Percentiles rank a stretch among this genome's conserved stretches.
Conservation (phyloP, 257 asterid genomes). For the Solanum pimpinellifolium region DNA sequence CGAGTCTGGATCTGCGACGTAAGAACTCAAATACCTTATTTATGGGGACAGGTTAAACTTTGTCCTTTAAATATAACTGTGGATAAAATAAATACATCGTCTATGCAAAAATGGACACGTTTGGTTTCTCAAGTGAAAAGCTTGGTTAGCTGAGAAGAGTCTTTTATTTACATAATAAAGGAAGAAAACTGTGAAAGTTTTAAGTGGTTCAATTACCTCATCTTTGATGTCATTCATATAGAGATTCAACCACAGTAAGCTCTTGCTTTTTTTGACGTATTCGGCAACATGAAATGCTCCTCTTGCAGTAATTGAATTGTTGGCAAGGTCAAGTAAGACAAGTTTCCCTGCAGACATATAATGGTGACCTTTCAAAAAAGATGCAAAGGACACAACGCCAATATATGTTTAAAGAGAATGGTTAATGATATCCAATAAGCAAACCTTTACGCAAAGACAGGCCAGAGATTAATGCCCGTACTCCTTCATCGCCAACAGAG, state of each 20-base stretch:
- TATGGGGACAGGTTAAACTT: not conserved
- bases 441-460: constrained; percentile 71
- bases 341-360: constrained; percentile 51
- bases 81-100: not conserved
- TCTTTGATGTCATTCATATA: constrained; percentile 91
- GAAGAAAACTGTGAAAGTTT: not conserved
- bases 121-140: not conserved
- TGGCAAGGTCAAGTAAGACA: constrained; percentile 65
- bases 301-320: constrained; percentile 63
- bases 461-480: constrained; percentile 67
- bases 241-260: constrained; percentile 72
- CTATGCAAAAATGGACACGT: not conserved
- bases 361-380: not conserved
- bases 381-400: not conserved
- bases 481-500: constrained; percentile 94
- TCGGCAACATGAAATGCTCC: constrained; percentile 90
- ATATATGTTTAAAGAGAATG: not conserved
- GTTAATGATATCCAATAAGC: not conserved
- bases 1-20: not conserved
- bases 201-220: constrained; percentile 40
- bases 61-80: not conserved
- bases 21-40: not conserved
- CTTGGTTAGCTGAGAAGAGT: not conserved
- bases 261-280: constrained; percentile 65
- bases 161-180: not conserved